Conservation (phyloP, 352 stramenopile genomes). For the Lagenidium sp. region DNA sequence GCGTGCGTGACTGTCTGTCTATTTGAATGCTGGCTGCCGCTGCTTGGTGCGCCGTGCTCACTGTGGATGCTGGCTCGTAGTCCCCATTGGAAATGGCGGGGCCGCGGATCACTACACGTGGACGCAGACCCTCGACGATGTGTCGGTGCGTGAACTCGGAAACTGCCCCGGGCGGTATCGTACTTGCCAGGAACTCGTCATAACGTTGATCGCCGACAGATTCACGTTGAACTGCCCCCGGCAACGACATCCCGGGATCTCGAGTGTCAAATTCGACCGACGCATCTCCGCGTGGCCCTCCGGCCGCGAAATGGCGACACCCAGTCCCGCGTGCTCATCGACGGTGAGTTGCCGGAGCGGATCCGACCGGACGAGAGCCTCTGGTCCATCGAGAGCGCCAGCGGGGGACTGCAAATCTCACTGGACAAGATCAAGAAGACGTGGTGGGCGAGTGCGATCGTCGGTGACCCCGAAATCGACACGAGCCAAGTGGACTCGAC, state of each 20-base stretch:
- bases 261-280: conserved; percentile 84
- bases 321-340: conserved; percentile 20
- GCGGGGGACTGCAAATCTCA: conserved; percentile 76
- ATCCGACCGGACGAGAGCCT: conserved; percentile 97
- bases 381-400: conserved; percentile 90
- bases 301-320: conserved; percentile 17
- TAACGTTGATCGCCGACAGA: conserved; percentile 14
- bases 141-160: conserved; percentile 55
- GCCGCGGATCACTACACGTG: conserved; percentile 89
- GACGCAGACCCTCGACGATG: conserved; percentile 97
- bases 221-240: conserved; percentile 81
- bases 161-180: not conserved
- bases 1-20: conserved; percentile 26
- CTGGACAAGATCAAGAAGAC: conserved; percentile 96
- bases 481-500: conserved; percentile 96
- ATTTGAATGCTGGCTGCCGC: no score
- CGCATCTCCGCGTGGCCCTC: conserved; percentile 77
- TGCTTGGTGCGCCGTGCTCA: no score
- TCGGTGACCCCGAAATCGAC: conserved; percentile 94
- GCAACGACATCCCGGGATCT: conserved; percentile 89
- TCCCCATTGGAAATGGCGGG: conserved; percentile 88
- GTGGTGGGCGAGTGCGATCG: conserved; percentile 95
- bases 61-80: conserved; percentile 26
- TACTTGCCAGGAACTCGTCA: not conserved
- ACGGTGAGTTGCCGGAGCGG: conserved; percentile 88